Conservation (phyloP, 345 rosid species). For the Sonneratia alba region DNA sequence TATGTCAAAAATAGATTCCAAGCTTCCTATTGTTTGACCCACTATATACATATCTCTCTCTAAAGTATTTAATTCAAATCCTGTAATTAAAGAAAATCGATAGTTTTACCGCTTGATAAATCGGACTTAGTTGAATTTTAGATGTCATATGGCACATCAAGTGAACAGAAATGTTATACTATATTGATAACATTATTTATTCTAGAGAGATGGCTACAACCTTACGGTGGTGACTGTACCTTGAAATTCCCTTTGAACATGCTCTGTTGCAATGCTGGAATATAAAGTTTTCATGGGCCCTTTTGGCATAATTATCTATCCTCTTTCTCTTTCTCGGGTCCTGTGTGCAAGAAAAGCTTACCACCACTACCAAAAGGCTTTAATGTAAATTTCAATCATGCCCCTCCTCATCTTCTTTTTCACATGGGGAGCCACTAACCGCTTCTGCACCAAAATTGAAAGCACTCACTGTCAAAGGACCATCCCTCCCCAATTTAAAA, state of each 20-base stretch:
- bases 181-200: neutral
- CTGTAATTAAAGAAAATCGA: no score
- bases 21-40: neutral
- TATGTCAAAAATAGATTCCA: no score
- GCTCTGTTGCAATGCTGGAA: neutral
- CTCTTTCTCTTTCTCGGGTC: neutral
- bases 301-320: neutral
- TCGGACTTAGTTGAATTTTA: no score
- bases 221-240: constrained; percentile 1
- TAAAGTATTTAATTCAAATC: no score
- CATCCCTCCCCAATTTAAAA: neutral
- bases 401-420: neutral
- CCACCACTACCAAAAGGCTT: neutral
- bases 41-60: neutral
- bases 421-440: neutral
- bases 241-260: neutral
- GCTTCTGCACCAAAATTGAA: constrained; percentile 1
- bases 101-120: no score
- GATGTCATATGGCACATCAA: no score
- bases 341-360: neutral
- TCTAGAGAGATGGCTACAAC: neutral
- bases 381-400: neutral
- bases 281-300: constrained; percentile 4
- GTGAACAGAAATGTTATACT: neutral
- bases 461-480: constrained; percentile 3